Conservation (phyloP, 2,329 filamentous ascomycete species). For the Pseudopyrenochaeta lycopersici region DNA sequence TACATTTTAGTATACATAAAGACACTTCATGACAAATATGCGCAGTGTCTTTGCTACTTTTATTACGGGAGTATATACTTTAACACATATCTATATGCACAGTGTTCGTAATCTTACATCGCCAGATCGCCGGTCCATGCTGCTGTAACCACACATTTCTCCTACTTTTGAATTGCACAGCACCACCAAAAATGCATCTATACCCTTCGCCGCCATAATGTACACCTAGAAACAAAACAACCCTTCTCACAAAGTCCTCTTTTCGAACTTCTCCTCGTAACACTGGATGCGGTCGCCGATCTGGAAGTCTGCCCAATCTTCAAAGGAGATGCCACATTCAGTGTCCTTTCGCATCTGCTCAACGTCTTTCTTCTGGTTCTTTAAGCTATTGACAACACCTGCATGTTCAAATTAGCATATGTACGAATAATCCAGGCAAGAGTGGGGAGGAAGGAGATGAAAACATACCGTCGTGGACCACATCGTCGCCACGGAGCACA, state of each 20-base stretch:
- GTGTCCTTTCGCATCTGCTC: conserved; percentile 87
- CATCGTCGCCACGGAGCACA: conserved; percentile 74
- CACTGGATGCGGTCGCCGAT: conserved; percentile 87
- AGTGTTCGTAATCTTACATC: too few species aligned
- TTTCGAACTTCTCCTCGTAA: conserved; percentile 81
- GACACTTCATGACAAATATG: too few species aligned
- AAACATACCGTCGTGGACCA: conserved; percentile 81
- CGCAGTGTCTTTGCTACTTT: too few species aligned
- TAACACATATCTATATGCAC: not conserved
- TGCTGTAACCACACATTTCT: too few species aligned
- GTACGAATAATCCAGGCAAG: not conserved
- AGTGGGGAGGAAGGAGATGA: not conserved
- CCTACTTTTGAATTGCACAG: too few species aligned
- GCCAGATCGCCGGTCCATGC: too few species aligned
- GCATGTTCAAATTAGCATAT: conserved; percentile 10
- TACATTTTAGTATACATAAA: not conserved
- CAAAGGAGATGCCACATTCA: conserved; percentile 93
- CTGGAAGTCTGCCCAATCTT: conserved; percentile 78
- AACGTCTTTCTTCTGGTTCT: conserved; percentile 92
- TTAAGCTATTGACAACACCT: conserved; percentile 84
- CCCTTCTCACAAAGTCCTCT: conserved; percentile 62
- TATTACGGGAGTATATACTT: too few species aligned
- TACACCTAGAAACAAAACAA: not conserved
- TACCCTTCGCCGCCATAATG: not conserved
- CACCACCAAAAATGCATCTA: not conserved